Percentiles rank a stretch among this genome's conserved stretches.
These are phyloP conservation scores for Alternaria brassicae DNA, from an alignment of 2,329 filamentous ascomycete species.

Conservation along the genomic window DNA sequence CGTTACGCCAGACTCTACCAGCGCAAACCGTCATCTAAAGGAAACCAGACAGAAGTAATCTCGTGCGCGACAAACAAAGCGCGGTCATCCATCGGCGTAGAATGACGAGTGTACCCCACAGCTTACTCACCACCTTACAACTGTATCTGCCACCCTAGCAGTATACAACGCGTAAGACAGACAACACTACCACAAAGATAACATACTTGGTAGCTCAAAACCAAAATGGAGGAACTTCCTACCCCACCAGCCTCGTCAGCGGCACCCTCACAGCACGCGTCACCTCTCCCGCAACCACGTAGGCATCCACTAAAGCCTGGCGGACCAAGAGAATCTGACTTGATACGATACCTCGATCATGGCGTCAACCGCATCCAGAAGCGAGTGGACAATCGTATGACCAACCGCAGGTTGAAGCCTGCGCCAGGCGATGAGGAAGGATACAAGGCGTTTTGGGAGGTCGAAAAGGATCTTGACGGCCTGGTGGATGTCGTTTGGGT, in stretches of 20 bases:
- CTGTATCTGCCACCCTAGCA: conserved; percentile 21
- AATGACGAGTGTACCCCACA: conserved; percentile 22
- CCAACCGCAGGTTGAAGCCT: conserved; percentile 59
- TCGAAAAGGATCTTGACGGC: conserved; percentile 75
- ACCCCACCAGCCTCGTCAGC: conserved; percentile 60
- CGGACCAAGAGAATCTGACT: conserved; percentile 64
- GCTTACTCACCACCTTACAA: conserved; percentile 23
- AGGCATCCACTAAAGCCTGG: conserved; percentile 62
- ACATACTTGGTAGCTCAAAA: background rate
- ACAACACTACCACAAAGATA: background rate
- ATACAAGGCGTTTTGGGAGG: conserved; percentile 70
- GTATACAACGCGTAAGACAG: background rate
- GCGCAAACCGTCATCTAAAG: background rate
- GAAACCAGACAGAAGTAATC: background rate
- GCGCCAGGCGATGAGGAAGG: conserved; percentile 52
- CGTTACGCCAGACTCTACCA: background rate
- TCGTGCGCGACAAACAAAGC: background rate
- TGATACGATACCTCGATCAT: conserved; percentile 65
- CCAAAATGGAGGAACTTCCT: conserved; percentile 33
- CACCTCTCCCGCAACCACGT: conserved; percentile 61
- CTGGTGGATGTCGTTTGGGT: conserved; percentile 85
- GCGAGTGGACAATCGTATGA: conserved; percentile 40
- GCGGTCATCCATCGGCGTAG: conserved; percentile 8
- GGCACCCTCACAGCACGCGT: conserved; percentile 50
- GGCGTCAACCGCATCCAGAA: conserved; percentile 49